A percentile compares a stretch with the other conserved stretches of the same genome.
Evolutionary conservation across 2,329 filamentous ascomycete species (phyloP).

Genomic region (Tolypocladium inflatum): DNA sequence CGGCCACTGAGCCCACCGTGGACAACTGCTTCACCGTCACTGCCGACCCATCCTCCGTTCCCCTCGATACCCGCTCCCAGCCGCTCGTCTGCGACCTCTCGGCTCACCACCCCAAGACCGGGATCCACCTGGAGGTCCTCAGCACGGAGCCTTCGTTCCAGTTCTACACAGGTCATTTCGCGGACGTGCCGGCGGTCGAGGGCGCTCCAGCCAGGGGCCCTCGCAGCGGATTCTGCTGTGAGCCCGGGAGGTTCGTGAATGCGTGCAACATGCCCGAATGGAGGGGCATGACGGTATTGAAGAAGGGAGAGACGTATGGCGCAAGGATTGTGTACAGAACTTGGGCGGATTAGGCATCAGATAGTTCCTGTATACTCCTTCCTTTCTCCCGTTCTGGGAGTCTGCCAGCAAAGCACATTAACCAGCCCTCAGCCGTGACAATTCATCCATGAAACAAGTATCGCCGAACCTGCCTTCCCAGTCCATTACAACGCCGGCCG

Average conservation of each 20-base stretch:
- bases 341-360: slow-evolving; percentile 56
- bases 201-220: slow-evolving; percentile 52
- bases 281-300: slow-evolving; percentile 69
- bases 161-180: slow-evolving; percentile 86
- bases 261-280: slow-evolving; percentile 75
- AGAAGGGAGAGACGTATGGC: slow-evolving; percentile 78
- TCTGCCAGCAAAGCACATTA: not conserved
- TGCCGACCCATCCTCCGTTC: slow-evolving; percentile 46
- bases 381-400: not conserved
- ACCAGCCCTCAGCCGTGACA: not conserved
- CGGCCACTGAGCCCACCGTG: slow-evolving; percentile 61
- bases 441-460: not conserved
- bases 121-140: slow-evolving; percentile 74
- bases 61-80: slow-evolving; percentile 54
- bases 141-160: slow-evolving; percentile 96
- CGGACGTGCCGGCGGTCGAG: slow-evolving; percentile 63
- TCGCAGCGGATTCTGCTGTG: slow-evolving; percentile 79
- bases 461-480: not conserved
- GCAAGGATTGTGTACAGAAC: slow-evolving; percentile 73
- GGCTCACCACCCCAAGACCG: slow-evolving; percentile 64
- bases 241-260: slow-evolving; percentile 87
- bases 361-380: not conserved
- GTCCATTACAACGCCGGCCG: not conserved
- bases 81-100: slow-evolving; percentile 59
- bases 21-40: slow-evolving; percentile 88